A percentile compares a stretch with the other conserved stretches of the same genome.
Evolutionary conservation across 2,329 filamentous ascomycete genomes (phyloP).

Genomic region (Hymenoscyphus occultus): DNA sequence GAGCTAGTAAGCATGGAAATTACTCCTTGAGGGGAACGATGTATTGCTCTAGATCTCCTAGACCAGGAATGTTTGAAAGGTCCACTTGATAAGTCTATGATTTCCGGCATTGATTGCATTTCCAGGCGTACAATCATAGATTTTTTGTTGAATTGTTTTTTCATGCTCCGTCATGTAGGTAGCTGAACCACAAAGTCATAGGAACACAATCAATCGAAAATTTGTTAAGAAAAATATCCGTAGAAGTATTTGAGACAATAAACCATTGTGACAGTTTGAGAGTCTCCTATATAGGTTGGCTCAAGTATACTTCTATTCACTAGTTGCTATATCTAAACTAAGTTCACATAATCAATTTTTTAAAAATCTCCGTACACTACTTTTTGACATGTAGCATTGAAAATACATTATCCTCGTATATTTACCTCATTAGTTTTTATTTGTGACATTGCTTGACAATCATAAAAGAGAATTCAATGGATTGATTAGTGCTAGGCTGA

Average conservation of each 20-base stretch:
- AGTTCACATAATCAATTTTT: too few relatives aligned
- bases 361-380: too few relatives aligned
- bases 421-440: too few relatives aligned
- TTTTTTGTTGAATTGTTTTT: constrained; percentile 12
- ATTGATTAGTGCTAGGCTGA: too few relatives aligned
- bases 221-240: not conserved
- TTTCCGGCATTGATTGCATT: constrained; percentile 26
- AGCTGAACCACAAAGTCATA: constrained; percentile 4
- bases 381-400: too few relatives aligned
- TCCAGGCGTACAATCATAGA: constrained; percentile 25
- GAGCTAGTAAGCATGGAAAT: constrained; percentile 15
- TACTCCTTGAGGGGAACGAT: constrained; percentile 12
- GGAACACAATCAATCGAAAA: constrained; percentile 9
- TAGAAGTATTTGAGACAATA: not conserved
- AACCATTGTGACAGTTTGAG: not conserved
- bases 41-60: constrained; percentile 12
- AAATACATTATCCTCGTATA: too few relatives aligned
- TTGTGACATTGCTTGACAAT: too few relatives aligned
- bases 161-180: constrained; percentile 1
- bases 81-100: constrained; percentile 15
- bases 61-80: constrained; percentile 17
- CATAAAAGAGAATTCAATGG: too few relatives aligned
- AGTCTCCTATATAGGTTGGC: not conserved
- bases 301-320: too few relatives aligned
- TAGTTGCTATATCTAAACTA: too few relatives aligned